Percentiles rank a stretch among this genome's conserved stretches.
Conservation (phyloP, 2,329 filamentous ascomycete species). For the Pestalotiopsis sp. region DNA sequence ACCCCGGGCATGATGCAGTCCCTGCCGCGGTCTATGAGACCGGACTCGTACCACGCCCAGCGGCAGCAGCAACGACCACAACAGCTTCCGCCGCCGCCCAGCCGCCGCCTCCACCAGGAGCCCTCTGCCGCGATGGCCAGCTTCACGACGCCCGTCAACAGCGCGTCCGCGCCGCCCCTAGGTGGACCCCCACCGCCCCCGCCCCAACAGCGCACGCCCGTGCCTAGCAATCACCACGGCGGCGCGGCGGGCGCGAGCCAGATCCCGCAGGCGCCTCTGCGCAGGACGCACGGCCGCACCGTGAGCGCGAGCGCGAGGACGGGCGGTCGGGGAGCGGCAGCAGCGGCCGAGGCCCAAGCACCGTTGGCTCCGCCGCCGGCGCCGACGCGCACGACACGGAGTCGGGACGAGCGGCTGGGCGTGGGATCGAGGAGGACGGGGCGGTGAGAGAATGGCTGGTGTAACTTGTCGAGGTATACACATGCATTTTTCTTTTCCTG, state of each 20-base stretch:
- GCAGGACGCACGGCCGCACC: background rate
- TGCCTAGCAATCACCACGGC: background rate
- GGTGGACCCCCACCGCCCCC: background rate
- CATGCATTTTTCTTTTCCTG: too few relatives aligned
- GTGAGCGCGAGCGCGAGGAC: background rate
- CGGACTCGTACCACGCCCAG: background rate
- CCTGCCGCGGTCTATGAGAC: constrained; percentile 13
- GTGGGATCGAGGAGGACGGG: constrained; percentile 14
- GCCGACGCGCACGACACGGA: constrained; percentile 29
- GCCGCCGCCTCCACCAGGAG: background rate
- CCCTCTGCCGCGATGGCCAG: background rate
- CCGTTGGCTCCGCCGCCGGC: constrained; percentile 12
- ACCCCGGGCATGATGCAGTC: constrained; percentile 20
- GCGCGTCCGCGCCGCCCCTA: background rate
- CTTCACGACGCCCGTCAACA: background rate
- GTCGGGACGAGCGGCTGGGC: constrained; percentile 29
- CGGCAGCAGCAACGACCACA: constrained; percentile 8
- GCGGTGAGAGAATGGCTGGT: background rate
- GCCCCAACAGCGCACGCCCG: background rate
- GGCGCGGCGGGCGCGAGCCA: background rate
- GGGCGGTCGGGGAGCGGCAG: background rate
- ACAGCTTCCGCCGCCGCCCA: background rate
- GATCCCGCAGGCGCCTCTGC: constrained; percentile 9
- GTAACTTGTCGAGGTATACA: background rate
- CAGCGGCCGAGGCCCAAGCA: background rate